Conservation (phyloP, 1,139 yeast genomes). For the Zygosaccharomyces pseudobailii region DNA sequence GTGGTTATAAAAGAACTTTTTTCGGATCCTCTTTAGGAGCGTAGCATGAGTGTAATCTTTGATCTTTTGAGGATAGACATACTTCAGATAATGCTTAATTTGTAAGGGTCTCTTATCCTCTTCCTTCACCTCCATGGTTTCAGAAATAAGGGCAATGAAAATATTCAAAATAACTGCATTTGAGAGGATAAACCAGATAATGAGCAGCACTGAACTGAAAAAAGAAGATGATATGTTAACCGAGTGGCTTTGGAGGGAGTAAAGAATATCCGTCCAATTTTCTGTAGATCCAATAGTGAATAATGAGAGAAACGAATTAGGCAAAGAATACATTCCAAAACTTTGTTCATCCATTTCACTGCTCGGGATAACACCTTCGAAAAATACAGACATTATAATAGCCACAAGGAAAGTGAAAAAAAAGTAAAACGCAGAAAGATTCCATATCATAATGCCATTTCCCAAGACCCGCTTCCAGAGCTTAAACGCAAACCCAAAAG, state of each 20-base stretch:
- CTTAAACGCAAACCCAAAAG: constrained; percentile 52
- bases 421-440: constrained; percentile 70
- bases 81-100: constrained; percentile 65
- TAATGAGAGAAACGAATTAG: constrained; percentile 69
- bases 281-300: constrained; percentile 86
- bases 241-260: constrained; percentile 51
- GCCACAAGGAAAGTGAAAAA: constrained; percentile 58
- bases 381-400: constrained; percentile 62
- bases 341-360: constrained; percentile 43
- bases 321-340: constrained; percentile 65
- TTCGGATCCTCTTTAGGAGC: constrained; percentile 30
- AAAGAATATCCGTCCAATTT: constrained; percentile 79
- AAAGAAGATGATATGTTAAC: constrained; percentile 46
- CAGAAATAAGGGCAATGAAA: constrained; percentile 90
- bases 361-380: constrained; percentile 62
- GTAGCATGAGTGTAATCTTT: constrained; percentile 34
- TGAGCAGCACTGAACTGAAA: constrained; percentile 58
- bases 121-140: constrained; percentile 72
- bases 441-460: constrained; percentile 60
- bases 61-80: constrained; percentile 39
- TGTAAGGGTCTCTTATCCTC: constrained; percentile 70
- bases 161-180: constrained; percentile 76
- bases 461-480: constrained; percentile 73
- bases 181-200: constrained; percentile 80
- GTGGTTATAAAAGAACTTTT: constrained; percentile 24